Conservation (phyloP, 768 basidiomycete species). For the Amanita fuliginea region DNA sequence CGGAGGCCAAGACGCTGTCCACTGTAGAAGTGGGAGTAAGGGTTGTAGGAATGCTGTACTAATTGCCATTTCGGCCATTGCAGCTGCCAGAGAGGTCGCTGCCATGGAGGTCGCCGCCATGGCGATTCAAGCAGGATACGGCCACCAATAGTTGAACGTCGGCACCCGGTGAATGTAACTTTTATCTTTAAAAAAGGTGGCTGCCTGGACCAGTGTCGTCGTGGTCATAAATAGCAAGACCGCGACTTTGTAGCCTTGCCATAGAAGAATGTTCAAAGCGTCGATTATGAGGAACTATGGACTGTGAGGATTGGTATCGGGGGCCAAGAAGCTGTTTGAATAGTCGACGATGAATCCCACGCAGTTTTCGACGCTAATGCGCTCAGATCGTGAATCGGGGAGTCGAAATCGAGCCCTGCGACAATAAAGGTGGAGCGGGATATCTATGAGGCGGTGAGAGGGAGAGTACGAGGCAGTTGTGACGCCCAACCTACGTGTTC, state of each 20-base stretch:
- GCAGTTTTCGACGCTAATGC: no score
- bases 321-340: no score
- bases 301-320: neutral
- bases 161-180: neutral
- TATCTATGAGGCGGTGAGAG: no score
- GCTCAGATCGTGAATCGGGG: no score
- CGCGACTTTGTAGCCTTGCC: neutral
- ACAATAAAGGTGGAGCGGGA: no score
- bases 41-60: neutral
- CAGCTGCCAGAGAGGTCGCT: neutral
- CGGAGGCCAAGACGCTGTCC: neutral
- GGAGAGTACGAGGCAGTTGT: no score
- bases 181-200: neutral
- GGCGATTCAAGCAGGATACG: constrained; percentile 16
- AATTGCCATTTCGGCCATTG: neutral
- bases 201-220: neutral
- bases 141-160: constrained; percentile 27
- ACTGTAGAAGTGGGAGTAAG: neutral
- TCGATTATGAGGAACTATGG: neutral
- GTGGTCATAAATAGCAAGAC: neutral
- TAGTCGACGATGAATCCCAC: no score
- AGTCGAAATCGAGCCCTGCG: no score
- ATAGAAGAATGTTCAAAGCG: neutral
- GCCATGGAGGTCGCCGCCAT: no score
- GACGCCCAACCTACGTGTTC: no score